Base-by-base conservation (phyloP, 1,284 basidiomycete species). In the Ceratobasidium sp. region DNA sequence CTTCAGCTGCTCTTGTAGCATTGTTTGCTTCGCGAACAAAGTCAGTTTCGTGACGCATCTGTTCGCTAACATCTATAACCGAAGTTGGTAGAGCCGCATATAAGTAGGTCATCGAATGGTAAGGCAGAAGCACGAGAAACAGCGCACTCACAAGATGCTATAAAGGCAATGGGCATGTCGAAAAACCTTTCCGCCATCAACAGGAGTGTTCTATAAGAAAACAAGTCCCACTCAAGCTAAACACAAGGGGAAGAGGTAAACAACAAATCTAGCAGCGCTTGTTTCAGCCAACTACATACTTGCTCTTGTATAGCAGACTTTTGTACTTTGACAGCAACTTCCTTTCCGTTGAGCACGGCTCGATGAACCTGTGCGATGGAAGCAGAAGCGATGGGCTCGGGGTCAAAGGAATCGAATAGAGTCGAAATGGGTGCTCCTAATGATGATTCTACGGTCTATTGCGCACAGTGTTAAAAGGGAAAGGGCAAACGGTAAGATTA, bases 41-140 rank as follows among this genome's bases (percentile, higher is more conserved):
- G 21, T 82, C 80, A 0, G 82, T 84, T 75, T 86, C 84, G 18
- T 81, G 79, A 1, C 83, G 80, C 82, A 86, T 85, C 73, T 85
- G 83, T 9, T 81, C 77, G 0, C 84, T 82, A 75, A 85, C 83
- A 43, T 82, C 79, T 61, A 28, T 47, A 28, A n/a, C n/a, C n/a
- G n/a, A n/a, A n/a, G n/a, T n/a, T n/a, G n/a, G n/a, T n/a, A n/a
- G n/a, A n/a, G n/a, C n/a, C n/a, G n/a, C n/a, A n/a, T n/a, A n/a
- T n/a, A n/a, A n/a, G n/a, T 16, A 23, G 46, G 43, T 47, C 6
- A 49, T 30, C 32, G 62, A 54, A 49, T 7, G 35, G 16, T n/a
- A 32, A 46, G 63, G 23, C n/a, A 50, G 9, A 62, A 61, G 28
- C 21, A 44, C n/a, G n/a, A n/a, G n/a, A n/a, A n/a, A n/a, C n/a